phyloP scores from a whole-genome alignment of 495 filamentous ascomycete species.

The Penicillium roqueforti region DNA sequence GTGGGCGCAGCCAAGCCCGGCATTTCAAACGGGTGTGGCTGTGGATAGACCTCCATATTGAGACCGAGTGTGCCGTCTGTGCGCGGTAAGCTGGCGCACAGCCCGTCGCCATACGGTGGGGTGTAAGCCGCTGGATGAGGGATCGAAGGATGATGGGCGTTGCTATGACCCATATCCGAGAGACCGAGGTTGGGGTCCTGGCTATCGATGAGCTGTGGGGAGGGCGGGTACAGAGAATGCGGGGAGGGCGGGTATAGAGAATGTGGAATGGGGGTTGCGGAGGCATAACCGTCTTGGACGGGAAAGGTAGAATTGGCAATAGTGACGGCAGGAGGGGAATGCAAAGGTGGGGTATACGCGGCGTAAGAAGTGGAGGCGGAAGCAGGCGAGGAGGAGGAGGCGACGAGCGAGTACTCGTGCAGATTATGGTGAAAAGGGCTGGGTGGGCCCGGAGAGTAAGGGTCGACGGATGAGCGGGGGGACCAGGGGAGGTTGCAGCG shows the following conservation, averaged over 20 bases:
- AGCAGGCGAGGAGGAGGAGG: constrained; percentile 39
- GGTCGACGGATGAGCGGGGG: constrained; percentile 37
- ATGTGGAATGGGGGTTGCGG: constrained; percentile 30
- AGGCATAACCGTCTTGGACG: constrained; percentile 30
- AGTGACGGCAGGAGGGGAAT: constrained; percentile 39
- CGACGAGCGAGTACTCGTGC: constrained; percentile 33
- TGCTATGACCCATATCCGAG: constrained; percentile 24
- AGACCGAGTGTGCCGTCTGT: constrained; percentile 27
- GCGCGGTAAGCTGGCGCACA: constrained; percentile 28
- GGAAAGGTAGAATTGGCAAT: constrained; percentile 38
- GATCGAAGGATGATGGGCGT: constrained; percentile 20
- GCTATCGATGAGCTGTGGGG: constrained; percentile 36
- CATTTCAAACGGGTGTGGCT: constrained; percentile 29
- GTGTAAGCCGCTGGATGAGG: constrained; percentile 33
- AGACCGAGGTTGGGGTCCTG: constrained; percentile 26
- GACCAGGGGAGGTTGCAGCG: constrained; percentile 36
- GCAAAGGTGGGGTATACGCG: constrained; percentile 41
- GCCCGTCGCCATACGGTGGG: constrained; percentile 31
- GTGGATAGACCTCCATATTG: constrained; percentile 34
- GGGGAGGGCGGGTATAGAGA: constrained; percentile 37
- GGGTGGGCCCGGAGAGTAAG: constrained; percentile 36
- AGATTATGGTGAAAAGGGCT: constrained; percentile 36
- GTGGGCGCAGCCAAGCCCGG: constrained; percentile 28
- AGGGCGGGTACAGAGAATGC: constrained; percentile 35
- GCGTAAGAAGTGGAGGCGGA: constrained; percentile 38